Conservation (phyloP, 2,329 filamentous ascomycete genomes). For the Xylaria sp. region DNA sequence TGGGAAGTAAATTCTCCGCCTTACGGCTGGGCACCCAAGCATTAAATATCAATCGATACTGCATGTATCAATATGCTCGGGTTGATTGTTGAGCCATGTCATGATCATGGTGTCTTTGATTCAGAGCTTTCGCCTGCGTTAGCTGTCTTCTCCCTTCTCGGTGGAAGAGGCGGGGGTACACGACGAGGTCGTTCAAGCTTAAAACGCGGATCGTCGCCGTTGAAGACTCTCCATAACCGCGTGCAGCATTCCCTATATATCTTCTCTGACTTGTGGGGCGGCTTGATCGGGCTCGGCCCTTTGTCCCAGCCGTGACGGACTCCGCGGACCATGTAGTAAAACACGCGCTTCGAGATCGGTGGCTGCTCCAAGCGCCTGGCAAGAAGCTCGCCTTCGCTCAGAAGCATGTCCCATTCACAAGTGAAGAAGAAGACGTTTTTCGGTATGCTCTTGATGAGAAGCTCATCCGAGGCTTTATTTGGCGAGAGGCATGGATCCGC, state of each 20-base stretch:
- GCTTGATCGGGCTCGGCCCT: slow-evolving; percentile 68
- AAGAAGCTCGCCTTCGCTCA: slow-evolving; percentile 69
- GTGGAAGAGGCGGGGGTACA: slow-evolving; percentile 33
- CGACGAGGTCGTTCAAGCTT: slow-evolving; percentile 37
- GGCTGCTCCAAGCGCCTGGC: slow-evolving; percentile 63
- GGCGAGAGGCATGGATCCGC: slow-evolving; percentile 68
- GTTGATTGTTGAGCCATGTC: not conserved
- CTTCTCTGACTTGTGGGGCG: slow-evolving; percentile 61
- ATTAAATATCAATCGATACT: not conserved
- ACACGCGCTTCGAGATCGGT: slow-evolving; percentile 65
- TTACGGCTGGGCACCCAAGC: too few relatives aligned
- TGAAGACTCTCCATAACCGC: slow-evolving; percentile 60
- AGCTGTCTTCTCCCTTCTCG: slow-evolving; percentile 2
- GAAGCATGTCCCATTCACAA: slow-evolving; percentile 74
- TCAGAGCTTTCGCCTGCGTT: not conserved
- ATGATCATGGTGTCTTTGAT: not conserved
- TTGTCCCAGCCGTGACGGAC: slow-evolving; percentile 76
- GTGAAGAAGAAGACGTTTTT: slow-evolving; percentile 67
- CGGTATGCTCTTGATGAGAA: slow-evolving; percentile 60
- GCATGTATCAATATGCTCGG: too few relatives aligned
- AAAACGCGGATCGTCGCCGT: slow-evolving; percentile 38
- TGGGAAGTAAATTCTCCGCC: not conserved
- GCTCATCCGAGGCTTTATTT: slow-evolving; percentile 63
- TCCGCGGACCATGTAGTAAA: slow-evolving; percentile 67
- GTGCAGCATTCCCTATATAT: slow-evolving; percentile 66